Evolutionary conservation across 768 basidiomycete species (phyloP), one percentile per base, ranked within the genome.

Genomic region (Tylopilus felleus): DNA sequence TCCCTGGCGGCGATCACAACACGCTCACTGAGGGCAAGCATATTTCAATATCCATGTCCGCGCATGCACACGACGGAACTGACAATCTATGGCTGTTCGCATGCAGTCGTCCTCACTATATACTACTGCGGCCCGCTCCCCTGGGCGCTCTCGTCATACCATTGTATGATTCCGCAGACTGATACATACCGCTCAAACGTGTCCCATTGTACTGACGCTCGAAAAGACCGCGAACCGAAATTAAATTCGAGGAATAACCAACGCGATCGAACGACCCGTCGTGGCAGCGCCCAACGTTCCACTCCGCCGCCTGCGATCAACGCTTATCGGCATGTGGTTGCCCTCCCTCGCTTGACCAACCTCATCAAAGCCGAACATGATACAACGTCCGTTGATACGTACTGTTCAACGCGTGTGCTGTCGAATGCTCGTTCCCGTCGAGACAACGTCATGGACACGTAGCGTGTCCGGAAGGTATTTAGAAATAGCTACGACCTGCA

Each of bases 1-100:
- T 23, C 56, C 38, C 50, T 55, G 51, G 47, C 60, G 53, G 54
- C 47, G 64, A 65, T 64, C 63, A 64, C 49, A 52, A 60, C 60
- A 59, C 47, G 51, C 56, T 35, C 39, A 27, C 55, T 29, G 28
- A 7, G 21, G 17, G 47, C 55, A 43, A 50, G 22, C 29, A 13
- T n/a, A 19, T 59, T 54, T 31, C 45, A 49, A 4, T 19, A 41
- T 52, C n/a, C 59, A 50, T 61, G 23, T 38, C 62, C 53, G 51
- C 40, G 14, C 22, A 39, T 19, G n/a, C 16, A 36, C 47, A 49
- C 41, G 31, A 45, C 43, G 29, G 40, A 47, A 43, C 25, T 21
- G 29, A 22, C 38, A 41, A 61, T 55, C 49, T 22, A 40, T 29
- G 47, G 36, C 41, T 31, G 36, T 27, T 19, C 46, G 10, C 57